A percentile compares a stretch with the other conserved stretches of the same genome.
Evolutionary conservation across 2,329 filamentous ascomycete genomes (phyloP).

Genomic region (Curvularia verruculosa): DNA sequence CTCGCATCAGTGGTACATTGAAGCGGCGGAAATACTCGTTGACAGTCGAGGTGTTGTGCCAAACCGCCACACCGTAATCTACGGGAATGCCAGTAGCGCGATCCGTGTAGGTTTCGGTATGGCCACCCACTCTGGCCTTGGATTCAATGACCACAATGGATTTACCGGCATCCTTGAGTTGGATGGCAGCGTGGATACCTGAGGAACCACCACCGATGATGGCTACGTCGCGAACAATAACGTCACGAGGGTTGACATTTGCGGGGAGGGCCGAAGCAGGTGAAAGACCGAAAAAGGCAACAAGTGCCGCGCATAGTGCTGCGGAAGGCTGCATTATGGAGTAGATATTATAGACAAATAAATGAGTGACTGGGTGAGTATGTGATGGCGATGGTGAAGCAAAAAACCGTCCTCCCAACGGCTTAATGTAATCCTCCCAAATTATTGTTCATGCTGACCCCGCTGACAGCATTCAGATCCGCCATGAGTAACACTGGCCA

Average conservation of each 20-base stretch:
- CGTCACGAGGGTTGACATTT: not conserved
- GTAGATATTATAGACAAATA: not conserved
- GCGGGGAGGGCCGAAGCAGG: not conserved
- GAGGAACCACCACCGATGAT: conserved; percentile 54
- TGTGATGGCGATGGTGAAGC: not conserved
- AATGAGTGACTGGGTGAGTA: not conserved
- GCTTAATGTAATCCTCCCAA: not conserved
- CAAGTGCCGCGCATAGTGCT: not conserved
- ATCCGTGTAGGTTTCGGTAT: conserved; percentile 57
- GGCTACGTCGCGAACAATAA: conserved; percentile 34
- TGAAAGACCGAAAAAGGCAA: not conserved
- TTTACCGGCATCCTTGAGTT: conserved; percentile 47
- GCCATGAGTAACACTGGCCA: not conserved
- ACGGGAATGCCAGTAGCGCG: conserved; percentile 33
- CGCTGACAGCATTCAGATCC: not conserved
- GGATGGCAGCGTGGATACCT: conserved; percentile 52
- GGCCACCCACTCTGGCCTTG: conserved; percentile 53
- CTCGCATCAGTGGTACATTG: conserved; percentile 10
- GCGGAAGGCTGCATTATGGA: not conserved
- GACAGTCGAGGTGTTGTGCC: conserved; percentile 50
- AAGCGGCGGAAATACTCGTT: conserved; percentile 24
- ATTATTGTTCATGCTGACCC: not conserved
- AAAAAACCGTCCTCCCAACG: not conserved
- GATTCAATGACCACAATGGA: conserved; percentile 52
- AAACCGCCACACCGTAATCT: conserved; percentile 49